Percentiles rank a stretch among this genome's conserved stretches.
Evolutionary conservation across 2,329 filamentous ascomycete genomes (phyloP).

Genomic region (Bipolaris cookei): DNA sequence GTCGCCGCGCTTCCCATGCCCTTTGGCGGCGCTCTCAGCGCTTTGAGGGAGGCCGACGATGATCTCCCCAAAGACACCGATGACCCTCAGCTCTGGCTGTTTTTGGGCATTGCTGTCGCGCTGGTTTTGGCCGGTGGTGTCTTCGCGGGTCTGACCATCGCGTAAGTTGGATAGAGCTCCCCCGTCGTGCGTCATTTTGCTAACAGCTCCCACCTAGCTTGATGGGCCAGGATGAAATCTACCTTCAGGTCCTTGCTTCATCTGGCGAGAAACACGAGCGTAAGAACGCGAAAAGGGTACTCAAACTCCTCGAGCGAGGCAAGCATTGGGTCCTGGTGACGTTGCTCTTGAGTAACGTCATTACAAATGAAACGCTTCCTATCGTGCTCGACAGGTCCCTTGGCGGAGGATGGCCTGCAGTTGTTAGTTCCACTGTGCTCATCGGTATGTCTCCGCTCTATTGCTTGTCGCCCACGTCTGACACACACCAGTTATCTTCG

Average conservation of each 20-base stretch:
- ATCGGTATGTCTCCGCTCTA: conserved; percentile 70
- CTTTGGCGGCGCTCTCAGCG: conserved; percentile 29
- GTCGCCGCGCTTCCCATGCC: conserved; percentile 44
- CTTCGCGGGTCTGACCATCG: conserved; percentile 93
- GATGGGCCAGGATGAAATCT: conserved; percentile 88
- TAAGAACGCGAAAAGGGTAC: conserved; percentile 81
- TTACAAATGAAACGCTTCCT: conserved; percentile 90
- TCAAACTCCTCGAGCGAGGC: conserved; percentile 79
- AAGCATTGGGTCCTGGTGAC: conserved; percentile 99
- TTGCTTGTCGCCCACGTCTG: not conserved
- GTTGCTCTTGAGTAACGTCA: conserved; percentile 90
- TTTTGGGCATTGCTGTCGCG: conserved; percentile 76
- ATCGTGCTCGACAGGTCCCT: conserved; percentile 94
- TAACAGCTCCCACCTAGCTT: conserved; percentile 51
- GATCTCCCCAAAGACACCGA: conserved; percentile 48
- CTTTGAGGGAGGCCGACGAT: conserved; percentile 30
- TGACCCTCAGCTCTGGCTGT: conserved; percentile 77
- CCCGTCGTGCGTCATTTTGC: conserved; percentile 14
- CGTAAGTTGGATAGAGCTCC: conserved; percentile 58
- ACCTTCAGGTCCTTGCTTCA: conserved; percentile 89
- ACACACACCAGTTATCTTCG: conserved; percentile 80
- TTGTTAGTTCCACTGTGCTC: conserved; percentile 88
- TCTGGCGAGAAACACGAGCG: conserved; percentile 85
- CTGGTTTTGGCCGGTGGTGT: conserved; percentile 88
- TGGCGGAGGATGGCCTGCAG: conserved; percentile 91